Evolutionary conservation across 1,139 yeast genomes (phyloP).

Genomic region (Debaryomyces robertsiae): DNA sequence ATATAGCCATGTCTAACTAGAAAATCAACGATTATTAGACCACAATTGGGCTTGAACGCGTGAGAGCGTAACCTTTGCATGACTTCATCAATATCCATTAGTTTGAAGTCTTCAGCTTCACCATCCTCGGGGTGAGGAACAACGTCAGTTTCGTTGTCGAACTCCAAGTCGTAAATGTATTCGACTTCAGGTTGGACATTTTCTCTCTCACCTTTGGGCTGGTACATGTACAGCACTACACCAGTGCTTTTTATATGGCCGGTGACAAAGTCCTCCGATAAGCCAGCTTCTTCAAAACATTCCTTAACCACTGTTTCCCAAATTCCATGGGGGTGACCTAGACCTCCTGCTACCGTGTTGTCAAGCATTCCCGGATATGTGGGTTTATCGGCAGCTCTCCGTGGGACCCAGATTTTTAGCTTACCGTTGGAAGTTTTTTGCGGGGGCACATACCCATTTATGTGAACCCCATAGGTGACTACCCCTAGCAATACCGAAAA

Average conservation of each 20-base stretch:
- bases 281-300: constrained; percentile 88
- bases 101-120: constrained; percentile 74
- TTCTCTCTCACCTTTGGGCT: constrained; percentile 43
- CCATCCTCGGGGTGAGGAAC: constrained; percentile 80
- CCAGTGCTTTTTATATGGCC: constrained; percentile 57
- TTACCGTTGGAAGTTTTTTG: constrained; percentile 38
- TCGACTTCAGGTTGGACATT: constrained; percentile 89
- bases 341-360: constrained; percentile 93
- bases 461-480: constrained; percentile 86
- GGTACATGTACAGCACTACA: constrained; percentile 65
- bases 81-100: constrained; percentile 64
- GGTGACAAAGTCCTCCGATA: constrained; percentile 53
- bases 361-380: constrained; percentile 92
- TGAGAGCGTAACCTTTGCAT: constrained; percentile 46
- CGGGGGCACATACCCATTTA: constrained; percentile 70
- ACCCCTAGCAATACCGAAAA: constrained; percentile 82
- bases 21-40: constrained; percentile 76
- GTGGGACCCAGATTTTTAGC: constrained; percentile 79
- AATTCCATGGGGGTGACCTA: constrained; percentile 78
- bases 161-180: constrained; percentile 69
- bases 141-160: constrained; percentile 48
- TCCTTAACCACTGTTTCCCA: constrained; percentile 83
- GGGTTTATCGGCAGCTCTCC: constrained; percentile 72
- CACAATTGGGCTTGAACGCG: constrained; percentile 90
- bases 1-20: constrained; percentile 78